Evolutionary conservation across 2,329 filamentous ascomycete genomes (phyloP).

Genomic region (Drechslera avenae): DNA sequence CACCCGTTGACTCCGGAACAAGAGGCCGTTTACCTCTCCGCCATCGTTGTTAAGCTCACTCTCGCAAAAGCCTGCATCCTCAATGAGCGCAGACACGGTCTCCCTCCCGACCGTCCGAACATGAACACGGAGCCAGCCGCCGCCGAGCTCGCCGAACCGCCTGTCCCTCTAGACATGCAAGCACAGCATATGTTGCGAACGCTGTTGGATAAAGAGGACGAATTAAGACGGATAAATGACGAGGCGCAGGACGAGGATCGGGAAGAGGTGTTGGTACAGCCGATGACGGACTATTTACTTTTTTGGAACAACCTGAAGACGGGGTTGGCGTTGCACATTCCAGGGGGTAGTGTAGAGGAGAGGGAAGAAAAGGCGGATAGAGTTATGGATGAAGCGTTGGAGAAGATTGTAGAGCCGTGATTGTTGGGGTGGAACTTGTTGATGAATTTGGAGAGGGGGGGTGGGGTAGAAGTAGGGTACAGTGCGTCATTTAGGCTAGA

Average conservation of each 20-base stretch:
- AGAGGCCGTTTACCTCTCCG: background rate
- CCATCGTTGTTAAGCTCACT: background rate
- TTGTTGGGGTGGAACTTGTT: too few species aligned
- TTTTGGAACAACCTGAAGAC: background rate
- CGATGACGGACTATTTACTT: slow-evolving; percentile 1
- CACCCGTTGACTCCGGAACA: background rate
- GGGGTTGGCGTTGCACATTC: background rate
- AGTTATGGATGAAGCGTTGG: background rate
- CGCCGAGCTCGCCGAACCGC: background rate
- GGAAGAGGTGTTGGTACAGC: too few species aligned
- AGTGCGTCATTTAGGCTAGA: too few species aligned
- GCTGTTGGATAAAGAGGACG: background rate
- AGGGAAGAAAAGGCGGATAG: background rate
- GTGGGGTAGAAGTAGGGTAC: background rate
- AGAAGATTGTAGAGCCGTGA: slow-evolving; percentile 5
- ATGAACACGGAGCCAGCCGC: background rate
- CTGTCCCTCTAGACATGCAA: background rate
- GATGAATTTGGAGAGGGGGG: background rate
- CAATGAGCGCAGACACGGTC: background rate
- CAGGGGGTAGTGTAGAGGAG: background rate
- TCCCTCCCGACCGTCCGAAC: background rate
- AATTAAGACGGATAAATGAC: background rate
- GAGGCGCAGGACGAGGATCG: background rate
- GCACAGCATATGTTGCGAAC: background rate
- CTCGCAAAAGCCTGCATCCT: background rate